Evolutionary conservation across 2,329 filamentous ascomycete species (phyloP).

Genomic region (Nemania sp.): DNA sequence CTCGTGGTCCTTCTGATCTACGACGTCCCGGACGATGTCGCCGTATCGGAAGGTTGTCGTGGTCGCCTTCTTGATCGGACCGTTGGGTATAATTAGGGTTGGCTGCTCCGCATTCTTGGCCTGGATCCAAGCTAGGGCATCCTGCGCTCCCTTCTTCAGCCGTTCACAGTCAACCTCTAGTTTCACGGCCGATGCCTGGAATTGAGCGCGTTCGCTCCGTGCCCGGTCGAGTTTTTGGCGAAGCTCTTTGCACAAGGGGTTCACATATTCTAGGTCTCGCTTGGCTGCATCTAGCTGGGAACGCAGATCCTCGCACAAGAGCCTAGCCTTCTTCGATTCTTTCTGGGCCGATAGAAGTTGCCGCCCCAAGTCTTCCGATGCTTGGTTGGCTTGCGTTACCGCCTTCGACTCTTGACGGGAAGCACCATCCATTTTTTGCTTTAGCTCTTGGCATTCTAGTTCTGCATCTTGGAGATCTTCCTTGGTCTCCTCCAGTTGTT

Average conservation of each 20-base stretch:
- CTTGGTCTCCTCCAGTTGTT: background rate
- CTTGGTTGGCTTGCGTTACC: slow-evolving; percentile 49
- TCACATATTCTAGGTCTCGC: slow-evolving; percentile 42
- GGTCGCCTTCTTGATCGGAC: slow-evolving; percentile 42
- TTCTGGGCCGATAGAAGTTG: slow-evolving; percentile 55
- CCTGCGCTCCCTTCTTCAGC: slow-evolving; percentile 57
- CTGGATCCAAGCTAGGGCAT: slow-evolving; percentile 54
- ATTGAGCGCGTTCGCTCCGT: slow-evolving; percentile 72
- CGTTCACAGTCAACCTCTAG: slow-evolving; percentile 64
- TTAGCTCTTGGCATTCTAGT: slow-evolving; percentile 45
- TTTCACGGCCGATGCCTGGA: slow-evolving; percentile 66
- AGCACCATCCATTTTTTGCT: slow-evolving; percentile 53
- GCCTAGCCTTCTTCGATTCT: slow-evolving; percentile 64
- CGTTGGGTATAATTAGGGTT: slow-evolving; percentile 29
- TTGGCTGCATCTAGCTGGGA: slow-evolving; percentile 44
- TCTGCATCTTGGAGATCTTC: slow-evolving; percentile 62
- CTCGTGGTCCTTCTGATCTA: slow-evolving; percentile 52
- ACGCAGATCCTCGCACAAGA: slow-evolving; percentile 58
- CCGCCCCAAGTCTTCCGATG: slow-evolving; percentile 42
- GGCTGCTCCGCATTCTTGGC: slow-evolving; percentile 47
- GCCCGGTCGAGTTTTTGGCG: slow-evolving; percentile 76
- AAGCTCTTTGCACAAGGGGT: slow-evolving; percentile 58
- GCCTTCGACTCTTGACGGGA: slow-evolving; percentile 57
- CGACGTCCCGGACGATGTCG: slow-evolving; percentile 64
- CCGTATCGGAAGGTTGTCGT: slow-evolving; percentile 54